Conservation (phyloP, 75 land plant genomes). For the Pinus albicaulis region DNA sequence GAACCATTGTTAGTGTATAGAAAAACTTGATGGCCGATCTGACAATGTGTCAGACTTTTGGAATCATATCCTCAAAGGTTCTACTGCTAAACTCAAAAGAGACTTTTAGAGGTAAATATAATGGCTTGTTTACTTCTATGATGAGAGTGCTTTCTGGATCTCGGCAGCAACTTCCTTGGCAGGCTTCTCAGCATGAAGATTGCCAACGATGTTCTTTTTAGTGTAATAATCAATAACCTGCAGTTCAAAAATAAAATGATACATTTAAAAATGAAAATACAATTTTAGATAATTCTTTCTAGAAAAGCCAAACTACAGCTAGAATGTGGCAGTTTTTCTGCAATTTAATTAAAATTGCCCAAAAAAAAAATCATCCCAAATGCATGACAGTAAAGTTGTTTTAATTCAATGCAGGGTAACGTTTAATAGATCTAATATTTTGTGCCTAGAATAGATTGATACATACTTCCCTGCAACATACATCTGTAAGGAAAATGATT, state of each 20-base stretch:
- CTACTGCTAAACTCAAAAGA: not conserved
- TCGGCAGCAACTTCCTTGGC: constrained; percentile 70
- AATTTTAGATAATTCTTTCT: not conserved
- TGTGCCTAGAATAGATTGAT: not conserved
- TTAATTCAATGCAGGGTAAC: too few relatives aligned
- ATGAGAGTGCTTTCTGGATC: constrained; percentile 56
- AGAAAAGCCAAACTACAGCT: not conserved
- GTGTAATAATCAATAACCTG: constrained; percentile 85
- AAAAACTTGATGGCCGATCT: constrained; percentile 8
- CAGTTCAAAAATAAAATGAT: constrained; percentile 3
- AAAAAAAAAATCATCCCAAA: not conserved
- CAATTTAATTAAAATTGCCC: too few relatives aligned
- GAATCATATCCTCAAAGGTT: not conserved
- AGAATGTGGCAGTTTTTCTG: not conserved
- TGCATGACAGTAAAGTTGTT: not conserved
- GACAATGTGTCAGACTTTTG: constrained; percentile 7
- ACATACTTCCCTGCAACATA: not conserved
- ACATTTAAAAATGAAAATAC: not conserved
- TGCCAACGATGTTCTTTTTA: constrained; percentile 59
- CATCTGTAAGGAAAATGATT: not conserved
- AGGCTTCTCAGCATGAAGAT: constrained; percentile 77
- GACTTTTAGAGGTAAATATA: not conserved
- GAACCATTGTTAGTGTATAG: not conserved
- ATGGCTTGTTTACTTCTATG: not conserved
- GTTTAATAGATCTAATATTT: not conserved